A percentile compares a stretch with the other conserved stretches of the same genome.
Conservation (phyloP, 305 asterid species). For the Plantago coronopus region DNA sequence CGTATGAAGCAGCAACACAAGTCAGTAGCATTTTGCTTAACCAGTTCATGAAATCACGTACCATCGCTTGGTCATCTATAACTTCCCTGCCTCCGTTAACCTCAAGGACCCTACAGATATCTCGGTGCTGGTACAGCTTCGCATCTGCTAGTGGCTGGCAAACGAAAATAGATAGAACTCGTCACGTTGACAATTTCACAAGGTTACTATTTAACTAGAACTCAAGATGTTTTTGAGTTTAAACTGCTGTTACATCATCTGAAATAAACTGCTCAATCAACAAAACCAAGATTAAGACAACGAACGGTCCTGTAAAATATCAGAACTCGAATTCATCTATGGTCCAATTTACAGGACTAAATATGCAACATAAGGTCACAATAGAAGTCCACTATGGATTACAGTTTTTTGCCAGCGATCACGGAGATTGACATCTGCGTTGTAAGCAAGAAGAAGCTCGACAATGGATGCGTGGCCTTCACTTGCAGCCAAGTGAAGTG, state of each 20-base stretch:
- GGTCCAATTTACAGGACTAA: background rate
- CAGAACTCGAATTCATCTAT: no score
- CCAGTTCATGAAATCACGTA: constrained; percentile 11
- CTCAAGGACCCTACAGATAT: constrained; percentile 65
- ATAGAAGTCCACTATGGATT: background rate
- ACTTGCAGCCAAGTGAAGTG: constrained; percentile 68
- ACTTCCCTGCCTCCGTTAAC: constrained; percentile 56
- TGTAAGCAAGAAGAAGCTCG: constrained; percentile 59
- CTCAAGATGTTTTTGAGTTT: no score
- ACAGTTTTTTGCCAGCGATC: constrained; percentile 64
- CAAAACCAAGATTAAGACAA: no score
- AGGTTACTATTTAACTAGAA: no score
- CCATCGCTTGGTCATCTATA: constrained; percentile 45
- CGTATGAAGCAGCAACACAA: no score
- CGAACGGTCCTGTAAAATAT: no score
- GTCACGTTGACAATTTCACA: no score
- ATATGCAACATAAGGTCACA: no score
- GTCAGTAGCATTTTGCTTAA: background rate
- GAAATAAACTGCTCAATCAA: background rate
- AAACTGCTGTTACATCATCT: background rate
- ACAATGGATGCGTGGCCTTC: constrained; percentile 67
- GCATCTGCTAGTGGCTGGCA: constrained; percentile 62
- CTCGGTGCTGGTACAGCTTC: constrained; percentile 50
- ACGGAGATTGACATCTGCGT: constrained; percentile 53
- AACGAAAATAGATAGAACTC: constrained; percentile 6